Percentiles rank a stretch among this genome's conserved stretches.
These are phyloP conservation scores for Thermothielavioides terrestris DNA, from an alignment of 495 filamentous ascomycete species.

Conservation along the genomic window DNA sequence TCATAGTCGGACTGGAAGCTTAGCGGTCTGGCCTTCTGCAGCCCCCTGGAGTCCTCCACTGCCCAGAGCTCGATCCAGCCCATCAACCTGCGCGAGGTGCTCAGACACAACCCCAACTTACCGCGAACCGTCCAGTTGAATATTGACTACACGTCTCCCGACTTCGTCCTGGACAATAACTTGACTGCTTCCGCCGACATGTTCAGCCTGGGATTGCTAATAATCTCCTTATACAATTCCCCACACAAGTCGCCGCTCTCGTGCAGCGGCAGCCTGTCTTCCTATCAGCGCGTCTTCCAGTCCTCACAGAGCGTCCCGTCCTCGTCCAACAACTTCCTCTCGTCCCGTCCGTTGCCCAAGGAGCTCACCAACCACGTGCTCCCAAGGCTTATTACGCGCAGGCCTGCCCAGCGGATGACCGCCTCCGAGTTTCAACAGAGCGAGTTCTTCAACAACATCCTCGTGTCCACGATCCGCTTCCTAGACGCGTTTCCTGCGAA, in stretches of 20 bases:
- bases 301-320: constrained; percentile 69
- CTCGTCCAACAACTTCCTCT: constrained; percentile 73
- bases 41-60: constrained; percentile 63
- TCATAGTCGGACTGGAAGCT: constrained; percentile 92
- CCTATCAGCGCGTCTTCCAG: constrained; percentile 73
- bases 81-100: constrained; percentile 71
- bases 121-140: constrained; percentile 79
- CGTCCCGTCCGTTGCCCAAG: constrained; percentile 65
- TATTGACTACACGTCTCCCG: constrained; percentile 87
- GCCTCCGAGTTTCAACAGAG: constrained; percentile 91
- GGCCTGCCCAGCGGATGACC: constrained; percentile 76
- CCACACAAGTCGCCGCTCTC: constrained; percentile 82
- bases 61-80: constrained; percentile 56
- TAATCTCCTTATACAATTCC: constrained; percentile 84
- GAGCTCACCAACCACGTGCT: constrained; percentile 67
- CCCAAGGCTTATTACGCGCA: constrained; percentile 72
- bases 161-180: constrained; percentile 83
- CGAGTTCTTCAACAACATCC: constrained; percentile 90
- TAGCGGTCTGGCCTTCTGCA: constrained; percentile 82
- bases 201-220: constrained; percentile 85
- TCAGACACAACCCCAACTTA: constrained; percentile 76
- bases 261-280: constrained; percentile 63
- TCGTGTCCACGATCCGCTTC: constrained; percentile 92
- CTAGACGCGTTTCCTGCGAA: constrained; percentile 85
- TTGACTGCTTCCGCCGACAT: constrained; percentile 74